A percentile compares a stretch with the other conserved stretches of the same genome.
Evolutionary conservation across 176 grass and related monocot genomes (phyloP).

Genomic region (Musa acuminata): DNA sequence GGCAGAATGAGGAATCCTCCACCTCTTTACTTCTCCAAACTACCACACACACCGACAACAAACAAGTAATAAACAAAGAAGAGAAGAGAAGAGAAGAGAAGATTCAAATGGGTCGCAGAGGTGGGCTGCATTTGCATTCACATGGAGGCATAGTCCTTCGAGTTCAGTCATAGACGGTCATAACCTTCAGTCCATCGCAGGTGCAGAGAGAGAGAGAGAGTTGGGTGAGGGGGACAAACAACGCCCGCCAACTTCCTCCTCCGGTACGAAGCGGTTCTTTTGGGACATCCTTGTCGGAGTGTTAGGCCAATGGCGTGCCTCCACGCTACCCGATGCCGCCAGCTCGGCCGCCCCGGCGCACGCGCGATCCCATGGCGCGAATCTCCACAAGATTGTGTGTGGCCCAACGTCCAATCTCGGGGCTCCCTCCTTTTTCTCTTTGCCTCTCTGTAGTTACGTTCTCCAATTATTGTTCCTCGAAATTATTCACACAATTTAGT

Average conservation of each 20-base stretch:
- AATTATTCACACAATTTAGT: no score
- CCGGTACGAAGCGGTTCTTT: neutral
- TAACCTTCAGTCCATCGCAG: neutral
- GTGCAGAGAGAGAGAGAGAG: neutral
- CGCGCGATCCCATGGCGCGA: neutral
- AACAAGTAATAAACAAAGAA: no score
- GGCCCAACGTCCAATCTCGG: no score
- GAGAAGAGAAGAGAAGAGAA: no score
- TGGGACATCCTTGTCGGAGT: neutral
- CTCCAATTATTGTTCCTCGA: no score
- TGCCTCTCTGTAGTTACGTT: no score
- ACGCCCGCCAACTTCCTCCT: neutral
- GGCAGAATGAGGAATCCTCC: no score
- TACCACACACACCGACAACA: no score
- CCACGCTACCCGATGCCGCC: neutral
- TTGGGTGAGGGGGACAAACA: neutral
- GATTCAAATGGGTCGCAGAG: no score
- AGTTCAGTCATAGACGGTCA: neutral
- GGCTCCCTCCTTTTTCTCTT: no score
- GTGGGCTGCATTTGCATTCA: neutral
- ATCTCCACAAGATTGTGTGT: neutral
- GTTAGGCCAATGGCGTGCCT: neutral
- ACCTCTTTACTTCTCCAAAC: no score
- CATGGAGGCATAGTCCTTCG: neutral
- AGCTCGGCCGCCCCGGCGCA: neutral